Evolutionary conservation across 1,284 basidiomycete species (phyloP).

Genomic region (Ustilago cynodontis): DNA sequence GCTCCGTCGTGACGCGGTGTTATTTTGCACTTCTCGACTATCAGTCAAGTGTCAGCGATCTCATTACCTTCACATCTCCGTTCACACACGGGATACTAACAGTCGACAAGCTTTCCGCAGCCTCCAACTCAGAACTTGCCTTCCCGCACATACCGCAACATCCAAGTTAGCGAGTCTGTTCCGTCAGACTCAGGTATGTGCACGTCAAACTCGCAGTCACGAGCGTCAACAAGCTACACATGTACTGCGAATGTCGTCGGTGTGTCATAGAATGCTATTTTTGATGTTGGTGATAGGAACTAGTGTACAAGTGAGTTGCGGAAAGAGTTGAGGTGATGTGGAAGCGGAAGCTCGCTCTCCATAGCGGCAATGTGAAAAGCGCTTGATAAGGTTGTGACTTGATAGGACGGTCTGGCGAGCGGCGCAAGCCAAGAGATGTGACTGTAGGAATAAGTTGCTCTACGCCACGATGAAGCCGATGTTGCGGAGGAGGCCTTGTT

Average conservation of each 20-base stretch:
- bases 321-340: background rate
- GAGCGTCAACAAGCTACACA: too few relatives aligned
- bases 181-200: too few relatives aligned
- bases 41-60: too few relatives aligned
- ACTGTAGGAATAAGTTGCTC: background rate
- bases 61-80: background rate
- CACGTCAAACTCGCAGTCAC: too few relatives aligned
- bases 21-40: background rate
- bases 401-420: background rate
- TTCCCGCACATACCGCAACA: background rate
- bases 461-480: background rate
- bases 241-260: background rate
- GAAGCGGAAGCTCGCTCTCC: background rate
- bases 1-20: background rate
- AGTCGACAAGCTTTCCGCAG: background rate
- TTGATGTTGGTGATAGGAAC: background rate
- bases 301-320: slow-evolving; percentile 9
- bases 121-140: background rate
- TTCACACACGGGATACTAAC: background rate
- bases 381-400: background rate
- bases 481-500: background rate
- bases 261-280: background rate
- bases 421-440: background rate
- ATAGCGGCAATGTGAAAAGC: background rate
- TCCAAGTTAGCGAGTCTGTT: too few relatives aligned